These are phyloP conservation scores for Grammothele lineata DNA, from an alignment of 768 basidiomycete genomes.

Conservation along the genomic window DNA sequence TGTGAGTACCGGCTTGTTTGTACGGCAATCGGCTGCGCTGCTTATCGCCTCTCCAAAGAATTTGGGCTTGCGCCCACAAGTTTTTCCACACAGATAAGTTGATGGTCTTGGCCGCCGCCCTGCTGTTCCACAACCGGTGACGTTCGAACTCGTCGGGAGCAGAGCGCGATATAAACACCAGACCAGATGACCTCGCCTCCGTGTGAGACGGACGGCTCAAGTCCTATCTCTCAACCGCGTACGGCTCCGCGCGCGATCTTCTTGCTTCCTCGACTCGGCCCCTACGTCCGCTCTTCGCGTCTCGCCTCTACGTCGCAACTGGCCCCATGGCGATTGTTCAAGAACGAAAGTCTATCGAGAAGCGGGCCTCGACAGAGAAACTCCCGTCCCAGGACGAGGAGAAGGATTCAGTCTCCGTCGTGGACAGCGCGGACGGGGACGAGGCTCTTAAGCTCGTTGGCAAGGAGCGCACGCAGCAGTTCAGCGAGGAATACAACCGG, in stretches of 20 bases:
- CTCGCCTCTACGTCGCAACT: not conserved
- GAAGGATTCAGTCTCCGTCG: constrained; percentile 18
- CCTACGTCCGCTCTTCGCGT: too few species aligned
- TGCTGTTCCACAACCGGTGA: too few species aligned
- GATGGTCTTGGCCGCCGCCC: too few species aligned
- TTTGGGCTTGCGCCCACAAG: too few species aligned
- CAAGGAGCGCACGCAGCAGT: constrained; percentile 42
- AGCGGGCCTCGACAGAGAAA: constrained; percentile 4
- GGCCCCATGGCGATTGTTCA: constrained; percentile 14
- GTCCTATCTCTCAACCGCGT: constrained; percentile 9
- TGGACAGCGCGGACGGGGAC: constrained; percentile 44
- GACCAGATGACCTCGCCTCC: too few species aligned
- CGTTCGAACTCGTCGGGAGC: too few species aligned
- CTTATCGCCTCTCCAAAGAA: too few species aligned
- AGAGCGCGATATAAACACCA: not conserved
- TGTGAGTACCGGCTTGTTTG: too few species aligned
- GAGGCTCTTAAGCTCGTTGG: constrained; percentile 61
- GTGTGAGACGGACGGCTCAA: not conserved
- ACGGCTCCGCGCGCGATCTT: too few species aligned
- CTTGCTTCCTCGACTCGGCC: too few species aligned
- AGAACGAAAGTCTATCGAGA: constrained; percentile 12
- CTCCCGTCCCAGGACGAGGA: constrained; percentile 12
- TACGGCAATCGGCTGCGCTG: too few species aligned
- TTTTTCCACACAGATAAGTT: too few species aligned
- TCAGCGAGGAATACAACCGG: constrained; percentile 58